Evolutionary conservation across 1,284 basidiomycete genomes (phyloP), one percentile per base, ranked within the genome.

Genomic region (Marasmius fiardii): DNA sequence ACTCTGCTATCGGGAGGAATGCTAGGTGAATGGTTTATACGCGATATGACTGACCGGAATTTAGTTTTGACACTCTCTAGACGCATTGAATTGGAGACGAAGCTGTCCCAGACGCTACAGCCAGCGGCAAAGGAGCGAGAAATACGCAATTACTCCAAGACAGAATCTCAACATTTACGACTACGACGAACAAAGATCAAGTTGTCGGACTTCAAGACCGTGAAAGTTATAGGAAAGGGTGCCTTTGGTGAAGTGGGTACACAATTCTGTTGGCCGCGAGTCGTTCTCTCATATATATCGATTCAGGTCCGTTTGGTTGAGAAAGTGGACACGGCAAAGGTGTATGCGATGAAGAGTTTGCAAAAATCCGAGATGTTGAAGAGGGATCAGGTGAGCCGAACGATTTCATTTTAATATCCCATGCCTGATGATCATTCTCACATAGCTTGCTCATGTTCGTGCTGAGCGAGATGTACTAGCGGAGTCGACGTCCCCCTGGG

Each of bases 291-390:
- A 20, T 47, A 44, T 14, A 41, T n/a, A 51, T 57, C 49, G 35
- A 28, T 31, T 23, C 62, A 93, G 90, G 95, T 98, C 35, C 85
- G 96, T 52, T 79, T 99, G 50, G 95, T 97, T 43, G 96, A 98
- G 72, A 98, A 99, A 76, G 85, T 89, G 48, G 96, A 98, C 70
- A 98, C 95, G 10, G 95, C 92, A 59, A 97, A 96, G 76, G 96
- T 99, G 56, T 98, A 98, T 68, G 96, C 96, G 41, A 99, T 99
- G 97, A 99, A 99, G 81, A 97, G 94, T 60, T 74, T 99, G 67
- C 88, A 94, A 71, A 99, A 99, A 77, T 90, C 90, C 53, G 96
- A 99, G 73, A 99, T 99, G 96, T 89, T 99, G 78, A 97, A 98
- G 71, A 94, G 97, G 68, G 96, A 99, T 70, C 94, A 97, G 82